Evolutionary conservation across 306 rosid genomes (phyloP), one percentile per base, ranked within the genome.

Genomic region (Geum urbanum): DNA sequence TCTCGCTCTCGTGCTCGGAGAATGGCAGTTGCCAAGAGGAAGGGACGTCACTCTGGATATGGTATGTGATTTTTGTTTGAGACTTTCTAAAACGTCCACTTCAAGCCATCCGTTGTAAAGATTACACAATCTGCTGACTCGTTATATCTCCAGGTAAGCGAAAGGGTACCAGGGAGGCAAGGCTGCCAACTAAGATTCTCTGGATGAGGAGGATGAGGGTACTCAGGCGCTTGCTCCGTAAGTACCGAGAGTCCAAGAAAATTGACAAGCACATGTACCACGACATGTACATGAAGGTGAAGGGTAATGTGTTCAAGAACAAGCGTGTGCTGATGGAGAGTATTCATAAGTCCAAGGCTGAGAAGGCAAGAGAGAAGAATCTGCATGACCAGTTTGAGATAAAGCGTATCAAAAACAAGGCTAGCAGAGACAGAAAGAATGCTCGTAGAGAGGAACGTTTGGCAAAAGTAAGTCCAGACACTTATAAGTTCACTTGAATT

Each of bases 31-130:
- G 98, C 98, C 18, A 90, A 94, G 91, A 85, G 89, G 82, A 94
- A 94, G 85, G 98, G 98, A 3, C 90, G 98, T 7, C 98, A 90
- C 84, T 90, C 98, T 14, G 98, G 98, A 19, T 85, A 90, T 73
- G 98, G 98, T 90, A 94, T 16, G 41, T 7, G 40, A 43, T 18
- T 32, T 14, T 4, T 37, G 14, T 57, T 24, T 19, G 55, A 10
- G 5, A 12, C 41, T 39, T 69, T 7, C 2, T 7, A 32, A 7
- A 20, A 27, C 0, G 14, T 5, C 4, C 46, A 22, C 19, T 27
- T 2, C 1, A n/a, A 19, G 37, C 16, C 7, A 4, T 37, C 5
- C 40, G 5, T 18, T 37, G 14, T 6, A 3, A 16, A 40, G 50
- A 44, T 12, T 19, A 20, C 7, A 13, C 7, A 13, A n/a, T 0